Percentiles rank a stretch among this genome's conserved stretches.
phyloP scores from a whole-genome alignment of 2,329 filamentous ascomycete species.

The Lojkania enalia region DNA sequence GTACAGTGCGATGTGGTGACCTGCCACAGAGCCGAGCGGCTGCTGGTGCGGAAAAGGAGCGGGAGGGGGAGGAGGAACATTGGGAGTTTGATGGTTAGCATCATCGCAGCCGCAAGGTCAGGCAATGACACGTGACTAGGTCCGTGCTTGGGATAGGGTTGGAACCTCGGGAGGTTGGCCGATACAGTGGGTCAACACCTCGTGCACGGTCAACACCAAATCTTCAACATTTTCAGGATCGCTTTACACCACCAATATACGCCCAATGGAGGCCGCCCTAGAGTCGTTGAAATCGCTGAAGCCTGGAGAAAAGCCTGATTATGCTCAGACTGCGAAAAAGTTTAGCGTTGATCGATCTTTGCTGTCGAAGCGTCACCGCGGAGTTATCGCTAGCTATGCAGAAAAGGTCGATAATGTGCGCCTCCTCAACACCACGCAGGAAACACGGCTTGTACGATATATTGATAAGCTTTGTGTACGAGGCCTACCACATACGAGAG shows the following conservation, averaged over 20 bases:
- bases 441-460: slow-evolving; percentile 21
- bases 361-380: slow-evolving; percentile 1
- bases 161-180: too few relatives aligned
- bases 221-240: too few relatives aligned
- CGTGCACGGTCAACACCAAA: too few relatives aligned
- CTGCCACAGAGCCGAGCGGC: too few relatives aligned
- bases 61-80: too few relatives aligned
- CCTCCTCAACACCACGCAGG: slow-evolving; percentile 6
- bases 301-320: slow-evolving; percentile 7
- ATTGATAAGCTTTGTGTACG: slow-evolving; percentile 17
- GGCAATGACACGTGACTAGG: too few relatives aligned
- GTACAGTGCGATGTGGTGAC: too few relatives aligned
- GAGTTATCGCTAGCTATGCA: neutral
- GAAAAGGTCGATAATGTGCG: slow-evolving; percentile 1
- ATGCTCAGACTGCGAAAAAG: slow-evolving; percentile 5
- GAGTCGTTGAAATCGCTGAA: slow-evolving; percentile 10
- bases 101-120: too few relatives aligned
- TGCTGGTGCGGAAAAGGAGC: too few relatives aligned
- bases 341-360: slow-evolving; percentile 7
- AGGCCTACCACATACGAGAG: slow-evolving; percentile 19
- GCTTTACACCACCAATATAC: slow-evolving; percentile 16
- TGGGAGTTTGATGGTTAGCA: too few relatives aligned
- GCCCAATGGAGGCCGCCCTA: slow-evolving; percentile 11
- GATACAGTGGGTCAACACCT: too few relatives aligned
- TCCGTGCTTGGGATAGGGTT: too few relatives aligned